Evolutionary conservation across 2,329 filamentous ascomycete species (phyloP), one percentile per base, ranked within the genome.

Genomic region (Aspergillus ruber): DNA sequence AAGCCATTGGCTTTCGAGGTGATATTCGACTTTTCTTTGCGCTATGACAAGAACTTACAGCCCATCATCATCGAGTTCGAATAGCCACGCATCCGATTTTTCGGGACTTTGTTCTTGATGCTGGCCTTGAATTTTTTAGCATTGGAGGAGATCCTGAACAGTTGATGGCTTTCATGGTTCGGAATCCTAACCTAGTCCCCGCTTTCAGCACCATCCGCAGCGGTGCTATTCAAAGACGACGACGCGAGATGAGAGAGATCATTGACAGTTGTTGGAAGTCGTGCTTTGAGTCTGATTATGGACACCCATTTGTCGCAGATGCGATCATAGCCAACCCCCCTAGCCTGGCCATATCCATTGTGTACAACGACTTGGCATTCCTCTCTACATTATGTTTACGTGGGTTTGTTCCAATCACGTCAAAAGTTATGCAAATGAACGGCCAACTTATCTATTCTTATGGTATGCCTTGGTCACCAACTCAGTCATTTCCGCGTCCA

Each of bases 81-180:
- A 70, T 90, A 43, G 86, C 85, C 8, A 90, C 86, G 0, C 86
- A 90, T 58, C 67, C 78, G 3, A 81, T 75, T 1, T 90, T 90
- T 58, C 75, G 81, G 53, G 65, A 73, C 0, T 87, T 89, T 55
- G 82, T 90, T 3, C 78, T 82, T 49, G 82, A 87, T 45, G 83
- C 83, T 61, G 84, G 78, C 0, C 75, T 90, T 20, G 86, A 90
- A 57, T 90, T 89, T 63, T 89, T 85, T 65, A 80, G 73, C 52
- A 86, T 89, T 43, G 85, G 85, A 15, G 86, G 85, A 3, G 84
- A 89, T 61, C 86, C 86, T 1, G 78, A 81, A 1, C 80, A 86
- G 57, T 73, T 89, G 40, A 90, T 89, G 86, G 86, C 88, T 1
- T 93, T 90, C 59, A 93, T 93, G 88, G 88, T 93, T 43, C 90